Percentiles rank a stretch among this genome's conserved stretches.
These are phyloP conservation scores for Dictyostelium gargantuum DNA, from an alignment of 208 protist species.

Conservation along the genomic window DNA sequence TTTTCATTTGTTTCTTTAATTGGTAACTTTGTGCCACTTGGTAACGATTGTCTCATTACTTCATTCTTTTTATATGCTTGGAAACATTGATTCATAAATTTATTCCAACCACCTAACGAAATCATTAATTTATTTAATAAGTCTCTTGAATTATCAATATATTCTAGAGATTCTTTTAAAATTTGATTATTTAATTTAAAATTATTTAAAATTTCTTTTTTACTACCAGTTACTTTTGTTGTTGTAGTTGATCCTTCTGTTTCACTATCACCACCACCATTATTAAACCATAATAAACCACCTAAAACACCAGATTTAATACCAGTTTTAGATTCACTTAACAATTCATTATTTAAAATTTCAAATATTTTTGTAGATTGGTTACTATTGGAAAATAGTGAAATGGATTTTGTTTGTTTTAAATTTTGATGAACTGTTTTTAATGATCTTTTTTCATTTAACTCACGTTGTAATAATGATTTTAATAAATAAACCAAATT, in stretches of 20 bases:
- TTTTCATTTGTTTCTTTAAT: background rate
- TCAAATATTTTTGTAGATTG: background rate
- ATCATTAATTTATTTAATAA: background rate
- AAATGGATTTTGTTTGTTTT: slow-evolving; percentile 13
- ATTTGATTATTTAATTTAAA: background rate
- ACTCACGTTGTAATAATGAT: background rate
- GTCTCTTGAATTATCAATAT: background rate
- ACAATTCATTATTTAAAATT: background rate
- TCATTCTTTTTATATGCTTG: background rate
- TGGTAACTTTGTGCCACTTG: background rate
- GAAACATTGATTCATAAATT: slow-evolving; percentile 22
- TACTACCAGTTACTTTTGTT: background rate
- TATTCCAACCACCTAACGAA: background rate
- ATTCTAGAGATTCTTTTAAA: background rate
- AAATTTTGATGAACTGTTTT: slow-evolving; percentile 10
- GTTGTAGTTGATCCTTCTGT: too few relatives aligned
- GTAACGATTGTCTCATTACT: background rate
- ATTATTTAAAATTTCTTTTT: slow-evolving; percentile 23
- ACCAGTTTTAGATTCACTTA: background rate
- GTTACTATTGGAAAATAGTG: background rate
- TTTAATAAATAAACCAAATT: background rate
- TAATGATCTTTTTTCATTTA: slow-evolving; percentile 17
- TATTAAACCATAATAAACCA: slow-evolving; percentile 9
- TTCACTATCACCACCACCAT: background rate
- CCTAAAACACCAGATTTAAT: slow-evolving; percentile 16